Base-by-base conservation (phyloP, 208 protist genomes). In the Trypanosomatidae sp. region DNA sequence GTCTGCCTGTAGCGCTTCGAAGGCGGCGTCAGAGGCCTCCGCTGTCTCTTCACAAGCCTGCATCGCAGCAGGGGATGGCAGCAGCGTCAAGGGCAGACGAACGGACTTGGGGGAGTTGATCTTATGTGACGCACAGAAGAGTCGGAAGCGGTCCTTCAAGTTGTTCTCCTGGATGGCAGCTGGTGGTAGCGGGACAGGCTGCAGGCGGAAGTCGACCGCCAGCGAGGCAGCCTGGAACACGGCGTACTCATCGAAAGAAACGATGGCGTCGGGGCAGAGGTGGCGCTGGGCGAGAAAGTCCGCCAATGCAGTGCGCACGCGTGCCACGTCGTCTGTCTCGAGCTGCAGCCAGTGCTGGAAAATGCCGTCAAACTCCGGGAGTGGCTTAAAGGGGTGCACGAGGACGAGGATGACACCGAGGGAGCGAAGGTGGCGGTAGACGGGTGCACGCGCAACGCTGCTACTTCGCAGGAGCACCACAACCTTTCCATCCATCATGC, bases 191-290 rank as follows among this genome's bases (percentile, higher is more conserved):
- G 91, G 91, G 36, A 90, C 72, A 0, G 76, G 62, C 0, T 64
- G 70, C n/a, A 86, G 73, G 1, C 65, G 56, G 33, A 80, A 69
- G 6, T 69, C 46, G 46, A 39, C 71, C 12, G 91, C 80, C 12
- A 96, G 25, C 22, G 73, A 56, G 8, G 89, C 85, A 0, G 87
- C 85, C 17, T 87, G 83, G 70, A 91, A 93, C 8, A 93, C 83
- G 36, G 76, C 91, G 77, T 94, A 96, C 82, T 96, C 91, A 68
- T 96, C 91, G 71, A 94, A 93, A 2, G 89, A 91, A 1, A 96
- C 74, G n/a, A 92, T 78, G 3, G 88, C 91, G n/a, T 90, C 84
- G 0, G 86, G 62, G 2, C 9, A 39, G 3, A 91, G 64, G 13
- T 36, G n/a, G 9, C 41, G 73, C 10, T 41, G 43, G 1, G 44